Conservation (phyloP, 2,329 filamentous ascomycete genomes). For the Neobulgaria alba region DNA sequence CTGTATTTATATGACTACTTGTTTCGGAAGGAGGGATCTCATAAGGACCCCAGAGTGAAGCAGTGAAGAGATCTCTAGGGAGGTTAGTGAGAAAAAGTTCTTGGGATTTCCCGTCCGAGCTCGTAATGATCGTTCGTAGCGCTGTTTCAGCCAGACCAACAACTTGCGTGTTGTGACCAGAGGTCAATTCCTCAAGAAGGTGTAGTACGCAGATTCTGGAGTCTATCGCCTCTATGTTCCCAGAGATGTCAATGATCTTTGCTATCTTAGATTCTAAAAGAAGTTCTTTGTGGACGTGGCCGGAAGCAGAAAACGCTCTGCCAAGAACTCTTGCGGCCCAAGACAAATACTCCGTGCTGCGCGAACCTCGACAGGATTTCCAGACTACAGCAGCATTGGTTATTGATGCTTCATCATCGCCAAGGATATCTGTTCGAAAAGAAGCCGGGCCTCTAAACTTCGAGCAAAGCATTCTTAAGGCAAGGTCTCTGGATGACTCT, state of each 20-base stretch:
- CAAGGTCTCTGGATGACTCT: slow-evolving; percentile 58
- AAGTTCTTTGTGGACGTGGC: slow-evolving; percentile 53
- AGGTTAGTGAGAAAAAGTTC: slow-evolving; percentile 44
- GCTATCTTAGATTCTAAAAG: slow-evolving; percentile 50
- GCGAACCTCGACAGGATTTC: slow-evolving; percentile 60
- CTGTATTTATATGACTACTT: slow-evolving; percentile 4
- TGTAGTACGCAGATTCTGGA: slow-evolving; percentile 58
- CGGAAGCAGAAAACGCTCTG: slow-evolving; percentile 70
- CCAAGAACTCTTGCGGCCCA: slow-evolving; percentile 86
- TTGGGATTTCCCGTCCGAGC: slow-evolving; percentile 30
- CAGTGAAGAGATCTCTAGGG: slow-evolving; percentile 40
- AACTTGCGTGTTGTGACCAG: slow-evolving; percentile 45
- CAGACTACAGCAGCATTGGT: slow-evolving; percentile 60
- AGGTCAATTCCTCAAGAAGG: slow-evolving; percentile 53
- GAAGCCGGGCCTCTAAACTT: slow-evolving; percentile 58
- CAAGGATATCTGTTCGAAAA: slow-evolving; percentile 57
- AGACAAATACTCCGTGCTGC: slow-evolving; percentile 61
- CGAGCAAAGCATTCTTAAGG: slow-evolving; percentile 64
- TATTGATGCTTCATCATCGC: slow-evolving; percentile 55
- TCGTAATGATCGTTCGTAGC: slow-evolving; percentile 47
- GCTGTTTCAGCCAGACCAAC: slow-evolving; percentile 54
- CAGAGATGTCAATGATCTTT: slow-evolving; percentile 33
- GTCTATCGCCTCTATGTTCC: slow-evolving; percentile 31
- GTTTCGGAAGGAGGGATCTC: slow-evolving; percentile 46
- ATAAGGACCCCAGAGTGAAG: slow-evolving; percentile 50